phyloP scores from a whole-genome alignment of 257 asterid genomes.

The Schizonepeta tenuifolia region DNA sequence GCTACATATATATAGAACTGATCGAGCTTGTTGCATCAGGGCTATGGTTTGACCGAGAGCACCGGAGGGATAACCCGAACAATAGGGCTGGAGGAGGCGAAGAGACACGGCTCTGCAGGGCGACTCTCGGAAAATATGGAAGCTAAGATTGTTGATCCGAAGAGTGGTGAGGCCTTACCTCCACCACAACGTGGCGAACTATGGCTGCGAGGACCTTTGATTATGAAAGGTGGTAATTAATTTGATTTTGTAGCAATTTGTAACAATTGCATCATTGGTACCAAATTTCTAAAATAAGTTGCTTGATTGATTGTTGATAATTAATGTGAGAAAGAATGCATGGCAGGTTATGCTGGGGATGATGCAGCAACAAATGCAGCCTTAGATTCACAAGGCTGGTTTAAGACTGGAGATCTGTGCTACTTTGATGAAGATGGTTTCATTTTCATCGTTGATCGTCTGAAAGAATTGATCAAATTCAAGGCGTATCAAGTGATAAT shows the following conservation, averaged over 20 bases:
- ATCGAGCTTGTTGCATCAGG: slow-evolving; percentile 45
- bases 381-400: slow-evolving; percentile 85
- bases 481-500: slow-evolving; percentile 81
- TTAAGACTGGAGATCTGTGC: slow-evolving; percentile 91
- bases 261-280: too few relatives aligned
- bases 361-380: slow-evolving; percentile 78
- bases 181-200: slow-evolving; percentile 80
- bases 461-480: slow-evolving; percentile 87
- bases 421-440: slow-evolving; percentile 80
- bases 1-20: neutral
- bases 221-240: slow-evolving; percentile 67
- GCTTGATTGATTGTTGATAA: neutral
- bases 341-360: slow-evolving; percentile 82
- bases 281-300: too few relatives aligned
- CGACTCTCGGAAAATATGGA: slow-evolving; percentile 61
- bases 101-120: slow-evolving; percentile 73
- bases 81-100: slow-evolving; percentile 62
- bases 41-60: slow-evolving; percentile 90
- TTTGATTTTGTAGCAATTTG: too few relatives aligned
- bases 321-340: neutral
- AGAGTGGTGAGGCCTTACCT: slow-evolving; percentile 64
- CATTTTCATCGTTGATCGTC: slow-evolving; percentile 75
- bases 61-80: slow-evolving; percentile 69
- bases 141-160: slow-evolving; percentile 88
- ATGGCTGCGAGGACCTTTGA: slow-evolving; percentile 77